Evolutionary conservation across 129 eudicot genomes (phyloP), one percentile per base, ranked within the genome.

Genomic region (Smallanthus sonchifolius): DNA sequence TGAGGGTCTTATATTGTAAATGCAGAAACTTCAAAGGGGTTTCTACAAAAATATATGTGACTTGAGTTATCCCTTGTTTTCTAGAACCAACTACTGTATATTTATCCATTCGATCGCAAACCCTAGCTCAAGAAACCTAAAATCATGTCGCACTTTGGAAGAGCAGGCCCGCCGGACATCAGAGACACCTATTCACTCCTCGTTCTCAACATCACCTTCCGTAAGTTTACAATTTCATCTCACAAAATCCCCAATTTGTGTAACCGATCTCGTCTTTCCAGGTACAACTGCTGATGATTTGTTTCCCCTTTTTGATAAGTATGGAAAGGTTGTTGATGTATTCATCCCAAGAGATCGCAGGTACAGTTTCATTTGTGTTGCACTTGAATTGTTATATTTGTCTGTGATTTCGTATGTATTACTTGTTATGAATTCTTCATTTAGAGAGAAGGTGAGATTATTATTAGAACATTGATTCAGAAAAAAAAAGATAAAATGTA

Each of bases 141-240:
- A 28, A 66, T 49, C 70, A 94, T 94, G 99, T 94, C 99, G 86
- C 99, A 94, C 91, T 94, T 94, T 35, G 98, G 98, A 39, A 88
- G 98, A 85, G 82, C 97, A 10, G 99, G 99, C 19, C 99, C 99
- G 55, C 99, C 99, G 59, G 97, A 94, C 66, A 94, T 94, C 86
- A 83, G 81, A 65, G 99, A 94, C 83, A 94, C 99, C 59, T 91
- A 83, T 84, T 94, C 99, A 38, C 96, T 94, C 10, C 99, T 94
- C 73, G 94, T 94, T 70, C 99, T 90, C 88, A 94, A 94, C 84
- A 88, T 94, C 79, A 88, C 97, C 77, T 94, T 94, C 85, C 93
- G 99, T 94, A 83, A 40, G 49, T 20, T 38, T 2, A 0, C 4
- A 54, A 47, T 73, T 75, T 48, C 69, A 7, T 11, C 9, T 39